These are phyloP conservation scores for Nyssa sinensis DNA, from an alignment of 148 eudicot species.

Conservation along the genomic window DNA sequence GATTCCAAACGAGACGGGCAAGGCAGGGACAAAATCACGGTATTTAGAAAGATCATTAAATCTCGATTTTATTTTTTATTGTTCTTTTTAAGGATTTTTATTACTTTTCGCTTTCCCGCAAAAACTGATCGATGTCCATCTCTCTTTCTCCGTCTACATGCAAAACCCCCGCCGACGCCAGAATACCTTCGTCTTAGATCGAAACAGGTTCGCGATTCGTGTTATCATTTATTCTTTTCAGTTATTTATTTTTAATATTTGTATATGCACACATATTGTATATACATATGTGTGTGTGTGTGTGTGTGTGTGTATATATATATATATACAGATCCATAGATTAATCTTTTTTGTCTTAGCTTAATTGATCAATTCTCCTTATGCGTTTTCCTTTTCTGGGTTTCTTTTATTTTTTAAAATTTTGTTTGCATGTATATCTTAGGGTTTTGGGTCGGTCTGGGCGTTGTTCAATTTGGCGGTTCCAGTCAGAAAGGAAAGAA, in stretches of 20 bases:
- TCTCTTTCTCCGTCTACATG: neutral
- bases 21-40: neutral
- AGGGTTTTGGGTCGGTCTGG: conserved; percentile 8
- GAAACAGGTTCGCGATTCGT: conserved; percentile 9
- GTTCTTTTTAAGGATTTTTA: neutral
- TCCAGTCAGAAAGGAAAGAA: neutral
- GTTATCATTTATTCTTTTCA: neutral
- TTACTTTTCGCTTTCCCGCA: conserved; percentile 8
- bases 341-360: neutral
- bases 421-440: neutral
- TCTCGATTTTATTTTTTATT: neutral
- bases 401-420: neutral
- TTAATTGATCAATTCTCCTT: neutral
- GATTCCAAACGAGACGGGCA: neutral
- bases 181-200: neutral
- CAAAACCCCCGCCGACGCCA: neutral
- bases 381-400: neutral
- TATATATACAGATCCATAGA: neutral
- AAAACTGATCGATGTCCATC: conserved; percentile 6
- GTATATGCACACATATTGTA: neutral
- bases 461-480: neutral
- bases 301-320: too few relatives aligned
- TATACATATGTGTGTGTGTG: neutral
- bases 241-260: neutral
- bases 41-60: neutral